Conservation (phyloP, 352 stramenopile genomes). For the Phytophthora lateralis region DNA sequence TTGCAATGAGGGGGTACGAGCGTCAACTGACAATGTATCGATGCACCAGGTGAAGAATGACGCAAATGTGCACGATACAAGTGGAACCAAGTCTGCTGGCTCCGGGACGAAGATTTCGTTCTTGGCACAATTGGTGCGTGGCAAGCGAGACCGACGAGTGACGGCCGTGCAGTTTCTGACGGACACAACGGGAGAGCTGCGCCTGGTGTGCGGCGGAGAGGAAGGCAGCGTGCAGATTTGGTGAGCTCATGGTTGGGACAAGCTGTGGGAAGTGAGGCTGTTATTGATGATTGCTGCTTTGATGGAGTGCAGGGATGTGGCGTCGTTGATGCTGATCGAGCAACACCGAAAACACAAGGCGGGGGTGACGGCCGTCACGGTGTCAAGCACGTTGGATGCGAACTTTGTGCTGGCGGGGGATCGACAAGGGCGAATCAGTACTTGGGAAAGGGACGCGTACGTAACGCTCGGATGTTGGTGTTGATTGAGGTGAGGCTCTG, state of each 20-base stretch:
- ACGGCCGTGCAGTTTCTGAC: slow-evolving; percentile 58
- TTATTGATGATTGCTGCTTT: background rate
- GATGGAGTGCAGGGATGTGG: slow-evolving; percentile 49
- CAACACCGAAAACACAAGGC: slow-evolving; percentile 71
- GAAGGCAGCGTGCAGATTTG: slow-evolving; percentile 80
- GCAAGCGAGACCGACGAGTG: slow-evolving; percentile 65
- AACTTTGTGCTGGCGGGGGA: slow-evolving; percentile 67
- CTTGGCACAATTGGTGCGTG: slow-evolving; percentile 53
- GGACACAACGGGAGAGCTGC: slow-evolving; percentile 36
- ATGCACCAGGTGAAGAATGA: slow-evolving; percentile 9
- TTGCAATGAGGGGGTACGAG: background rate
- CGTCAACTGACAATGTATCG: background rate
- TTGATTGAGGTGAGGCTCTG: background rate
- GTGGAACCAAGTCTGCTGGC: background rate
- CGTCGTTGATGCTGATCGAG: slow-evolving; percentile 48
- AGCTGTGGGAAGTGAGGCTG: background rate
- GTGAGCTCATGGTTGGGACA: no score
- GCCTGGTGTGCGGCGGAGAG: slow-evolving; percentile 63
- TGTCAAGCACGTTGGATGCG: slow-evolving; percentile 35
- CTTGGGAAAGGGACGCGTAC: slow-evolving; percentile 65
- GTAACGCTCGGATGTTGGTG: slow-evolving; percentile 11
- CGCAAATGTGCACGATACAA: background rate
- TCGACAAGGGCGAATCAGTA: slow-evolving; percentile 58
- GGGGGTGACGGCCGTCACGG: slow-evolving; percentile 56
- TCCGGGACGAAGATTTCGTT: slow-evolving; percentile 37